Conservation (phyloP, 192 early-diverging fungal species). For the Backusella mclennaniae region DNA sequence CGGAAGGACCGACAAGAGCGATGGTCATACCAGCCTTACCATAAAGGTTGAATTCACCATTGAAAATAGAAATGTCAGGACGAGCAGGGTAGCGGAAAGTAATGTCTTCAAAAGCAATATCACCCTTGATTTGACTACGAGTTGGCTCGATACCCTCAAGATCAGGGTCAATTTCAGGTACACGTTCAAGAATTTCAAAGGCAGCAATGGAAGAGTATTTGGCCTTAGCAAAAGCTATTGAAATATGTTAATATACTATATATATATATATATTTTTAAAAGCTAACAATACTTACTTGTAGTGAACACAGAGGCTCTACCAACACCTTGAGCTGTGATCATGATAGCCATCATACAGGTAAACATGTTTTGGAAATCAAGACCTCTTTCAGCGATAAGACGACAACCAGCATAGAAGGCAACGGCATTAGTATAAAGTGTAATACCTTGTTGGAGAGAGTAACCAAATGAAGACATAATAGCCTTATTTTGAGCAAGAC, state of each 20-base stretch:
- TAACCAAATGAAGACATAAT: conserved; percentile 65
- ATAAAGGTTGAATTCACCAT: conserved; percentile 49
- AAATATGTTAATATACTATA: conserved; percentile 24
- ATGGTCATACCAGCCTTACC: conserved; percentile 62
- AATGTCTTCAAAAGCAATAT: conserved; percentile 51
- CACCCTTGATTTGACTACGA: conserved; percentile 43
- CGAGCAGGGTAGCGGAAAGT: conserved; percentile 71
- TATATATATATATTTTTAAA: not conserved
- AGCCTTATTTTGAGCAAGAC: conserved; percentile 63
- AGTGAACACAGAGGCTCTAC: conserved; percentile 56
- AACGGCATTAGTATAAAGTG: conserved; percentile 72
- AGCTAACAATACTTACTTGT: not conserved
- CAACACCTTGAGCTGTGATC: conserved; percentile 64
- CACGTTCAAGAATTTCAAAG: conserved; percentile 68
- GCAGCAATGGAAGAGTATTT: conserved; percentile 75
- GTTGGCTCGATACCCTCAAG: conserved; percentile 35
- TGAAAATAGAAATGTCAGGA: conserved; percentile 55
- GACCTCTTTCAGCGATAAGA: conserved; percentile 49
- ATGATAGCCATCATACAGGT: conserved; percentile 76
- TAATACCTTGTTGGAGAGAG: conserved; percentile 67
- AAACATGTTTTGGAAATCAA: conserved; percentile 54
- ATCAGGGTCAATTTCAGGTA: conserved; percentile 63
- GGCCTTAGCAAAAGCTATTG: conserved; percentile 74
- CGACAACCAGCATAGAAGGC: conserved; percentile 72
- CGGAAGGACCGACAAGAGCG: conserved; percentile 85